These are phyloP conservation scores for Pycnococcus provasolii DNA, from an alignment of 139 green algal genomes.

Conservation along the genomic window DNA sequence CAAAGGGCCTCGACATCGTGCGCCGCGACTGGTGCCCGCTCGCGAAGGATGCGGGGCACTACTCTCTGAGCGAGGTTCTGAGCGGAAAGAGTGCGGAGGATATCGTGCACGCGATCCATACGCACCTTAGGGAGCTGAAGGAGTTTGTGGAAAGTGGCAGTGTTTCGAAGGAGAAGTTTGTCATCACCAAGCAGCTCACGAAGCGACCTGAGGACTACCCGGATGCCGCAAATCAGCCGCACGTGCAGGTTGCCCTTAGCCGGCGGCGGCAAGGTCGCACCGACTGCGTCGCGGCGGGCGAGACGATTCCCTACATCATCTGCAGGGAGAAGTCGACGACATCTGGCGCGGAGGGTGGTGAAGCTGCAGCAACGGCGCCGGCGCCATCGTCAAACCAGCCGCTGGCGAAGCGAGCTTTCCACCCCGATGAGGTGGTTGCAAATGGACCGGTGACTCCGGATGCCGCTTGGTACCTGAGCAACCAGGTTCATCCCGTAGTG, in stretches of 20 bases:
- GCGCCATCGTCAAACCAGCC: slow-evolving; percentile 17
- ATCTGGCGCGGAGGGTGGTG: slow-evolving; percentile 5
- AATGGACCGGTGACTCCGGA: slow-evolving; percentile 50
- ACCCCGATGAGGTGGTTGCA: slow-evolving; percentile 75
- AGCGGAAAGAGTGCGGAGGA: slow-evolving; percentile 57
- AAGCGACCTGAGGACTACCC: slow-evolving; percentile 89
- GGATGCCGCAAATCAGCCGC: slow-evolving; percentile 81
- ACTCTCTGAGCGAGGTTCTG: slow-evolving; percentile 70
- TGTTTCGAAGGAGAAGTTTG: slow-evolving; percentile 70
- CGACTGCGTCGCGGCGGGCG: slow-evolving; percentile 66
- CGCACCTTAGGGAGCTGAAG: slow-evolving; percentile 50
- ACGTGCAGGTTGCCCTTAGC: slow-evolving; percentile 81
- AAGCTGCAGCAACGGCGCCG: not conserved
- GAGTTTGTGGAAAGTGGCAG: slow-evolving; percentile 39
- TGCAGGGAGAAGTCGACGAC: slow-evolving; percentile 45
- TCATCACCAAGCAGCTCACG: slow-evolving; percentile 96
- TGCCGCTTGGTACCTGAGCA: slow-evolving; percentile 77
- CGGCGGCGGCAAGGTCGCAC: slow-evolving; percentile 38
- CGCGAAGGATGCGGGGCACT: slow-evolving; percentile 79
- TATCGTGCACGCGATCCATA: slow-evolving; percentile 77
- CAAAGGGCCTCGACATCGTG: slow-evolving; percentile 96
- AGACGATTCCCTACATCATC: slow-evolving; percentile 96
- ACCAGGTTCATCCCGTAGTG: slow-evolving; percentile 88
- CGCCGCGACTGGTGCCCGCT: slow-evolving; percentile 91
- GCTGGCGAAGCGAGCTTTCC: slow-evolving; percentile 77